Conservation (phyloP, 106 monocot genomes). For the Phalaenopsis equestris region DNA sequence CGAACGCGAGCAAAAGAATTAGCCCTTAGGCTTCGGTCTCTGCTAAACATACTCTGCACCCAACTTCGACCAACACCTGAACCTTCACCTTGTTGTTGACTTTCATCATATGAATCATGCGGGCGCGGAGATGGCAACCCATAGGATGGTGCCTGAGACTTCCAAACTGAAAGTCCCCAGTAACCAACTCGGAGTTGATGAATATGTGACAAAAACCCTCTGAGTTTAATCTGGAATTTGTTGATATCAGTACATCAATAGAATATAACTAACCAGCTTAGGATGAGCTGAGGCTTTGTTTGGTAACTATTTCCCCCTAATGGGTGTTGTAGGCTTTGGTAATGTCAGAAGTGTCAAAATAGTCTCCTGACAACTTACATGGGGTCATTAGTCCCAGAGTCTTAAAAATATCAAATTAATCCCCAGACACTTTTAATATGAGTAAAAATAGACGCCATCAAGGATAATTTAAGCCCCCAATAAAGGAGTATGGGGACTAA, state of each 20-base stretch:
- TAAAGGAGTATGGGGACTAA: too few relatives aligned
- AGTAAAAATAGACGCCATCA: too few relatives aligned
- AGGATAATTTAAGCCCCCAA: too few relatives aligned
- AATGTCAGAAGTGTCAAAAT: background rate
- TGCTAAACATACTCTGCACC: conserved; percentile 99
- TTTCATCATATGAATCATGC: conserved; percentile 66
- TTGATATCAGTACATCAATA: conserved; percentile 4
- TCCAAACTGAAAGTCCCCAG: conserved; percentile 73
- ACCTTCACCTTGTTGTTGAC: conserved; percentile 68
- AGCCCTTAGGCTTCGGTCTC: conserved; percentile 74
- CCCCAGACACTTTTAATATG: too few relatives aligned
- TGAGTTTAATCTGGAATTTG: conserved; percentile 67
- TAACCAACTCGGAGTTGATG: conserved; percentile 89
- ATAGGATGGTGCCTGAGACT: conserved; percentile 39
- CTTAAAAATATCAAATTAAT: too few relatives aligned
- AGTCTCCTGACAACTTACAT: too few relatives aligned
- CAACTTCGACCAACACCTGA: conserved; percentile 94
- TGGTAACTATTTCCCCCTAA: background rate
- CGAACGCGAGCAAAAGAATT: conserved; percentile 73
- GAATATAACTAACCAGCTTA: background rate
- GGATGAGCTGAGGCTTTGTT: background rate
- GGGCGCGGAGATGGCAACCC: conserved; percentile 78
- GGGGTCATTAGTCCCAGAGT: too few relatives aligned
- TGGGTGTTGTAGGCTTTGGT: background rate
- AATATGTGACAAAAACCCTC: conserved; percentile 83